Percentiles rank a stretch among this genome's conserved stretches.
These are phyloP conservation scores for Yamadazyma atlantica DNA, from an alignment of 1,139 yeast genomes.

Conservation along the genomic window DNA sequence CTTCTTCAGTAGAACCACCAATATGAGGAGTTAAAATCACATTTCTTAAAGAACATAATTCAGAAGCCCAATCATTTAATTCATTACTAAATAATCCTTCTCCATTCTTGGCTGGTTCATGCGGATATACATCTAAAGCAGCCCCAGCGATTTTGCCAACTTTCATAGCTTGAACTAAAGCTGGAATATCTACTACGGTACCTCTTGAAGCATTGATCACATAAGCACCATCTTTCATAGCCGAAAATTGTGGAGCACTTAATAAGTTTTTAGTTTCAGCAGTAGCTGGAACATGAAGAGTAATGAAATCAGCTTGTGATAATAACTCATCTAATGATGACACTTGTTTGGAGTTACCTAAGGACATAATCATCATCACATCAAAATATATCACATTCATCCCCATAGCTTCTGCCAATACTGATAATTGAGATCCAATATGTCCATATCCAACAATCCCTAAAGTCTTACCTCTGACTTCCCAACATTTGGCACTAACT, in stretches of 20 bases:
- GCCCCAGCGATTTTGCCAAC: conserved; percentile 96
- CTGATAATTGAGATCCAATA: conserved; percentile 96
- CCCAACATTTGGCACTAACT: conserved; percentile 96
- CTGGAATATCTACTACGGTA: conserved; percentile 94
- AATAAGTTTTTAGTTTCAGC: conserved; percentile 89
- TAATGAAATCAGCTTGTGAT: conserved; percentile 78
- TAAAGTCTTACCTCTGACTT: conserved; percentile 95
- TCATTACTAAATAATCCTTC: conserved; percentile 69
- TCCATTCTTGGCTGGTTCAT: conserved; percentile 98
- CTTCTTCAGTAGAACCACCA: conserved; percentile 99
- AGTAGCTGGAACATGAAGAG: conserved; percentile 94
- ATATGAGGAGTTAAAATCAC: conserved; percentile 95
- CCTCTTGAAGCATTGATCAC: conserved; percentile 97
- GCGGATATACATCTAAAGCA: conserved; percentile 94
- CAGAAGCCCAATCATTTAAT: conserved; percentile 82
- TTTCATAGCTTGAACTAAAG: conserved; percentile 87
- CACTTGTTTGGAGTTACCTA: conserved; percentile 97
- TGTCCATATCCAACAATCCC: conserved; percentile 99
- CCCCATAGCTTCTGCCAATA: conserved; percentile 96
- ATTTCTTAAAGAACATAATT: conserved; percentile 79
- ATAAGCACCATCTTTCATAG: conserved; percentile 96
- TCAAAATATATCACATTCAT: conserved; percentile 96
- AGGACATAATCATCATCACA: conserved; percentile 87
- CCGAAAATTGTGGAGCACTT: conserved; percentile 87
- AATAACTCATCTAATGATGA: conserved; percentile 80